Evolutionary conservation across 306 rosid genomes (phyloP), one percentile per base, ranked within the genome.

Genomic region (Sphenostylis stenocarpa): DNA sequence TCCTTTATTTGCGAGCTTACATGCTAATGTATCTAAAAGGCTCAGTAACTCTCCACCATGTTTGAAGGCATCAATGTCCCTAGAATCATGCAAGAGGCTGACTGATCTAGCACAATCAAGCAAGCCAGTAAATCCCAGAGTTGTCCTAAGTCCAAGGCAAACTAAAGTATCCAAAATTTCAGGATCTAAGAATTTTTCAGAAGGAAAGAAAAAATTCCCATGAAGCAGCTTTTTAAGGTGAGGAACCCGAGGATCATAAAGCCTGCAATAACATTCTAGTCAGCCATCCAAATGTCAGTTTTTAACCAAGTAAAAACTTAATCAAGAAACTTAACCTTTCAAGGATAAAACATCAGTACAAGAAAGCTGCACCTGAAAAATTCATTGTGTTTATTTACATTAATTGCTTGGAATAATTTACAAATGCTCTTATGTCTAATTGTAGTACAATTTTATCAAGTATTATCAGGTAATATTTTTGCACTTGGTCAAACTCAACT

Each of bases 81-180:
- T 78, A 60, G 86, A 84, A 77, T 90, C 91, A 68, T 88, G 87
- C 84, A 87, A 81, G 74, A 90, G 69, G 75, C 90, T 86, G 72
- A 94, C 92, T 57, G 98, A 86, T 83, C 90, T 92, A 57, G 98
- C 98, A 80, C 96, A 89, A 84, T 94, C 98, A 58, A 94, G 90
- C 75, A 94, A 88, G 72, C 98, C 97, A 90, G 91, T 84, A 80
- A 85, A 90, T 26, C 95, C 93, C 83, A 94, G 85, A 80, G 93
- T 86, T 84, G 74, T 90, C 80, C 94, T 81, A 53, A 94, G 96
- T 65, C 98, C 98, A 84, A 94, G 89, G 77, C 74, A 85, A 75
- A 88, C 88, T 82, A 94, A 83, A 81, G 83, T 84, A 57, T 94
- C 98, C 88, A 94, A 77, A 83, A 83, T 80, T 74, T 83, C 92